Conservation (phyloP, 73 alveolate genomes). For the Tetrahymena thermophila region DNA sequence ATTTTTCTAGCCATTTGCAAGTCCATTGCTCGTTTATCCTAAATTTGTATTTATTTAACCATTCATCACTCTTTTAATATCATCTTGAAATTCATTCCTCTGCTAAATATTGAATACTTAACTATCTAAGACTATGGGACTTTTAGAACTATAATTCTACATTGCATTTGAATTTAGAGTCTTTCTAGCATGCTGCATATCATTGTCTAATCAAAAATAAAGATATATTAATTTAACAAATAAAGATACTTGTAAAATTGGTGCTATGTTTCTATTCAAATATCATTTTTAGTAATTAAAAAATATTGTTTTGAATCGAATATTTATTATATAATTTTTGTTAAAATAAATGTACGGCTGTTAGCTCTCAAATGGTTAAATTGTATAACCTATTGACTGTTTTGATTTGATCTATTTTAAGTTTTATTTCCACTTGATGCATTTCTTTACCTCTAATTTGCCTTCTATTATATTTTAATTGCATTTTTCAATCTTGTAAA, state of each 20-base stretch:
- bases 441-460: neutral
- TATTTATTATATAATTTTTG: neutral
- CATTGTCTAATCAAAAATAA: neutral
- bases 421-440: neutral
- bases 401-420: neutral
- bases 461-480: neutral
- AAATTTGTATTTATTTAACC: neutral
- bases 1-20: neutral
- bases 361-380: neutral
- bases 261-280: too few species aligned
- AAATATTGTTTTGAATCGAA: neutral
- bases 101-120: neutral
- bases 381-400: neutral
- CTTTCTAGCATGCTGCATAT: neutral
- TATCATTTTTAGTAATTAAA: too few species aligned
- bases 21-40: neutral
- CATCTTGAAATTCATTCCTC: neutral
- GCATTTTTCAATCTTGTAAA: neutral
- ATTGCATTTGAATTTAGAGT: neutral
- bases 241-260: too few species aligned
- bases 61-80: neutral
- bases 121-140: neutral
- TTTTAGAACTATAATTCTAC: neutral
- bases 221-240: neutral
- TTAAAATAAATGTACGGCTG: neutral